phyloP scores from a whole-genome alignment of 2,329 filamentous ascomycete genomes.

The Fusarium sp. region DNA sequence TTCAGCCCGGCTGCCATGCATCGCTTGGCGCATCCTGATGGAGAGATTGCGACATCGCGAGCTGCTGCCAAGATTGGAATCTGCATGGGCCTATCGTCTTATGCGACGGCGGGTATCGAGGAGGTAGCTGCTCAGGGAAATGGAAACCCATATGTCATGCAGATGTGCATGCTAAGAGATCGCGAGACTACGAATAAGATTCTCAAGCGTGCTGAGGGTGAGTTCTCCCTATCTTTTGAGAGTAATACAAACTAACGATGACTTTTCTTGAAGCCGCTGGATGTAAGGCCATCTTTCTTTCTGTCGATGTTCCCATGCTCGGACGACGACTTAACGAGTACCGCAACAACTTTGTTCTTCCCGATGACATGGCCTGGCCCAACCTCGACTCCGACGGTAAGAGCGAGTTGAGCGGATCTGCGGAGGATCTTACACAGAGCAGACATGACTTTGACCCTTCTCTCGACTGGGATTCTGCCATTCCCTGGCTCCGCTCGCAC shows the following conservation, averaged over 20 bases:
- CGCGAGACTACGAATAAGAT: conserved; percentile 41
- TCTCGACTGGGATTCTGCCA: conserved; percentile 74
- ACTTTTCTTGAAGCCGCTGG: conserved; percentile 49
- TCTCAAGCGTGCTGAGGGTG: conserved; percentile 42
- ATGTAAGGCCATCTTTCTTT: conserved; percentile 69
- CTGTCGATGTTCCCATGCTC: conserved; percentile 70
- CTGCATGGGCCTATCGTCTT: conserved; percentile 51
- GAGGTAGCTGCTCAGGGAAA: conserved; percentile 40
- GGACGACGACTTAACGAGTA: conserved; percentile 64
- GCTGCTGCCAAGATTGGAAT: conserved; percentile 52
- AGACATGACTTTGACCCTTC: conserved; percentile 41
- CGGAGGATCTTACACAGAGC: conserved; percentile 13
- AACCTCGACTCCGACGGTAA: conserved; percentile 54
- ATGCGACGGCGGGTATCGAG: conserved; percentile 45
- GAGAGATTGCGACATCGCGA: conserved; percentile 65
- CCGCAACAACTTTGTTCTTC: conserved; percentile 62
- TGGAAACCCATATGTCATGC: conserved; percentile 47
- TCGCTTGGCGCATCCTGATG: conserved; percentile 67
- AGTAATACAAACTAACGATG: neutral
- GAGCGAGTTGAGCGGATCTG: conserved; percentile 37
- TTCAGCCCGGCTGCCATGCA: conserved; percentile 71
- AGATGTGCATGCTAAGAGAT: conserved; percentile 46
- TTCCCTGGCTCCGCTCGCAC: conserved; percentile 72
- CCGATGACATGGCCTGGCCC: conserved; percentile 60
- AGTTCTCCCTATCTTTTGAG: neutral